Percentiles rank a stretch among this genome's conserved stretches.
phyloP scores from a whole-genome alignment of 208 protist species.

The Perkinsela sp. region DNA sequence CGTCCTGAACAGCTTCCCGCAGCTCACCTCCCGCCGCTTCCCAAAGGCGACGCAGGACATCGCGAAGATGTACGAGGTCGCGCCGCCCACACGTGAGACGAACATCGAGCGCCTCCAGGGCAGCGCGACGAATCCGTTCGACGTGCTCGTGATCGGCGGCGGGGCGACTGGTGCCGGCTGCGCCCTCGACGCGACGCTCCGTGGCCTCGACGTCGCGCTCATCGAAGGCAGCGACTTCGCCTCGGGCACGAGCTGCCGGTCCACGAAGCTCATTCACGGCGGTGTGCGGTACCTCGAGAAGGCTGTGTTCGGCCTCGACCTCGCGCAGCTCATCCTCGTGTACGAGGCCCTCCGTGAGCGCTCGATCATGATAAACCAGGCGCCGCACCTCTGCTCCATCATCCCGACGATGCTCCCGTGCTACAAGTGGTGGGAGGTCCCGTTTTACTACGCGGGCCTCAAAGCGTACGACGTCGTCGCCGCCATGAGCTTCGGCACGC shows the following conservation, averaged over 20 bases:
- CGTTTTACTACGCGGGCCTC: constrained; percentile 40
- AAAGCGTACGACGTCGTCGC: constrained; percentile 66
- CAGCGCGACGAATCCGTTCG: constrained; percentile 27
- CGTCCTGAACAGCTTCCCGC: neutral
- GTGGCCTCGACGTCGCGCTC: constrained; percentile 64
- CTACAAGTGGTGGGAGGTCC: constrained; percentile 47
- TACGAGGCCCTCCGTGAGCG: constrained; percentile 66
- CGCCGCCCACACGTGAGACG: neutral
- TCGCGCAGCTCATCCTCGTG: constrained; percentile 57
- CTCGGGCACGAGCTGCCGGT: constrained; percentile 68
- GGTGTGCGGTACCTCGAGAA: constrained; percentile 84
- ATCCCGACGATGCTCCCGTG: constrained; percentile 72
- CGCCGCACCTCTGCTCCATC: constrained; percentile 61
- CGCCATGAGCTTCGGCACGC: constrained; percentile 25
- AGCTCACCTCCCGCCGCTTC: neutral
- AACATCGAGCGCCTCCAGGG: constrained; percentile 1
- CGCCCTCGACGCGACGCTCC: constrained; percentile 67
- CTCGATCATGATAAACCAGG: constrained; percentile 66
- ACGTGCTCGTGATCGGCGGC: constrained; percentile 78
- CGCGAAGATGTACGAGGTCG: neutral
- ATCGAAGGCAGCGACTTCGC: constrained; percentile 83
- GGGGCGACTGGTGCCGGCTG: constrained; percentile 70
- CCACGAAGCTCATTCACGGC: constrained; percentile 86
- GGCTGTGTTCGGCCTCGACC: constrained; percentile 42
- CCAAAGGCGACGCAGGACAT: neutral